Percentiles rank a stretch among this genome's conserved stretches.
Conservation (phyloP, 257 asterid genomes). For the Thymus mandschuricus region DNA sequence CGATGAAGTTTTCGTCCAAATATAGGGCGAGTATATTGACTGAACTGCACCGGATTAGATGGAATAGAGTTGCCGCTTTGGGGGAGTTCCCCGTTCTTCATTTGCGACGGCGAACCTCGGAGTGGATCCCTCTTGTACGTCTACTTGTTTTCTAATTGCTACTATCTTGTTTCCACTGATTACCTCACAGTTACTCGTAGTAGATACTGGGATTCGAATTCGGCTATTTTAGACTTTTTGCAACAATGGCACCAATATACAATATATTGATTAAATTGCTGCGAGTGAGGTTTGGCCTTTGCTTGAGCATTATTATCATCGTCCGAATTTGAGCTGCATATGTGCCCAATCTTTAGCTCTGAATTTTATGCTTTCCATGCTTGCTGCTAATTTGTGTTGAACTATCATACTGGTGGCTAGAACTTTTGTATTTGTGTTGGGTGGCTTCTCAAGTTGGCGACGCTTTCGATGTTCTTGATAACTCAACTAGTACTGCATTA, state of each 20-base stretch:
- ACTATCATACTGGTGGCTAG: constrained; percentile 3
- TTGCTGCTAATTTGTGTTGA: constrained; percentile 3
- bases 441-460: constrained; percentile 24
- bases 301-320: constrained; percentile 7
- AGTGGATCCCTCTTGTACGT: constrained; percentile 90
- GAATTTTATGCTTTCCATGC: neutral
- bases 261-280: constrained; percentile 10
- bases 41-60: constrained; percentile 84
- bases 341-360: constrained; percentile 11
- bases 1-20: constrained; percentile 77
- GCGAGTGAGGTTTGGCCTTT: constrained; percentile 15
- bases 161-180: neutral
- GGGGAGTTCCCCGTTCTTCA: constrained; percentile 88
- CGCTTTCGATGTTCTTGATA: constrained; percentile 18
- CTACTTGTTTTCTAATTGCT: neutral
- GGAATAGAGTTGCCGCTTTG: constrained; percentile 67
- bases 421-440: constrained; percentile 12
- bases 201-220: constrained; percentile 13
- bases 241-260: constrained; percentile 5
- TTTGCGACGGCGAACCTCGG: constrained; percentile 76
- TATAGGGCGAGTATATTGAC: constrained; percentile 87
- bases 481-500: constrained; percentile 12
- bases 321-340: neutral
- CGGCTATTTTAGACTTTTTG: constrained; percentile 8
- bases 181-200: constrained; percentile 25